Base-by-base conservation (phyloP, 371 early-diverging fungal species). In the Catenaria anguillulae region DNA sequence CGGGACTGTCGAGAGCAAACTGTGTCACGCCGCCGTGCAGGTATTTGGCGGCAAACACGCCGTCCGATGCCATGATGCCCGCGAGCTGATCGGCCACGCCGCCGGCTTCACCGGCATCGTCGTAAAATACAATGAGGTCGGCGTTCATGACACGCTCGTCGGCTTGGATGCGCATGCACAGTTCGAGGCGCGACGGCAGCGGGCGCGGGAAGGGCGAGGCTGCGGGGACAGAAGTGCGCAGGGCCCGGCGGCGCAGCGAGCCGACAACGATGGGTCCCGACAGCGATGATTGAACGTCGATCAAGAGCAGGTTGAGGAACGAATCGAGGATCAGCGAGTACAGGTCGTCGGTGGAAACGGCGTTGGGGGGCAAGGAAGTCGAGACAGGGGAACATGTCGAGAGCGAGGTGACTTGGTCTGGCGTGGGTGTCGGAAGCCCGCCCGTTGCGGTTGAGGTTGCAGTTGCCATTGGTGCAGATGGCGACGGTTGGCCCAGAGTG, bases 111-210 rank as follows among this genome's bases (percentile, higher is more conserved):
- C 58, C 58, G 58, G 31, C 26, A 0, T 58, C 36, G 58, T 58
- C 58, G 43, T 33, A 34, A 15, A 58, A 58, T 34, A 58, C 36
- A 36, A 58, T 21, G 17, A 58, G 58, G 58, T 58, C 58, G 36
- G 58, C 36, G 31, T 58, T 36, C 24, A 58, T 8, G 15, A 58
- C 36, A 15, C 58, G 58, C n/a, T n/a, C n/a, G n/a, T 58, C 58
- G 36, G 58, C 58, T 23, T 58, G 58, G 15, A 58, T 10, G 2
- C 42, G 36, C 33, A 58, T n/a, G 17, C 36, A 42, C 10, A 58
- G 36, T 8, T 36, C 36, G 58, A 29, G 15, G 58, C 58, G 58
- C 29, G 58, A 6, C 42, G 33, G 40, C 17, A 13, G 29, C 13
- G 36, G 31, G 13, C 10, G 19, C 24, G 35, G 24, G 26, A 24